These are phyloP conservation scores for Solanum gandarillasii DNA, from an alignment of 257 asterid genomes.

Conservation along the genomic window DNA sequence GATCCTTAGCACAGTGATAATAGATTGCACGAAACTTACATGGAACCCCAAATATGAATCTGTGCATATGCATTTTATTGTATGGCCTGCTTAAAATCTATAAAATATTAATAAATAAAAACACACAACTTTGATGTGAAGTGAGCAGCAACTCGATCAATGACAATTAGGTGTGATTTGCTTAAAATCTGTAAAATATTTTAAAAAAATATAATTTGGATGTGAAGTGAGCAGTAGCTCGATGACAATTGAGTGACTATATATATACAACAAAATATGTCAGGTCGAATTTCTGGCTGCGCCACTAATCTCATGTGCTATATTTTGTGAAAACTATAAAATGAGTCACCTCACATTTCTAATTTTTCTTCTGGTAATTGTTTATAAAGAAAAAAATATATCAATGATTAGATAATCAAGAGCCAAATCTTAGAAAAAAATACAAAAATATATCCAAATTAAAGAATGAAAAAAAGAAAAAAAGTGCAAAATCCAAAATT, in stretches of 20 bases:
- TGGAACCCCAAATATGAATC: neutral
- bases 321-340: neutral
- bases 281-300: fast-evolving
- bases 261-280: no score
- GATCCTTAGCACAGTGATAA: no score
- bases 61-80: neutral
- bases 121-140: no score
- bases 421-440: neutral
- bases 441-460: neutral
- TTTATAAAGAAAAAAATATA: neutral
- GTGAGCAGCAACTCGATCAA: no score
- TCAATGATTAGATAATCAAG: constrained; percentile 14
- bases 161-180: no score
- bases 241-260: no score
- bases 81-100: no score
- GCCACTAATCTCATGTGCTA: neutral
- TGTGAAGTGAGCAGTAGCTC: neutral
- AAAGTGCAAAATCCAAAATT: neutral
- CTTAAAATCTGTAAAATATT: no score
- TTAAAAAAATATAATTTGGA: no score
- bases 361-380: neutral
- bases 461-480: neutral
- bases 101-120: no score
- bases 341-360: neutral
- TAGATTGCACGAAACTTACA: no score